A percentile compares a stretch with the other conserved stretches of the same genome.
These are phyloP conservation scores for Talaromyces amestolkiae DNA, from an alignment of 2,329 filamentous ascomycete genomes.

Conservation along the genomic window DNA sequence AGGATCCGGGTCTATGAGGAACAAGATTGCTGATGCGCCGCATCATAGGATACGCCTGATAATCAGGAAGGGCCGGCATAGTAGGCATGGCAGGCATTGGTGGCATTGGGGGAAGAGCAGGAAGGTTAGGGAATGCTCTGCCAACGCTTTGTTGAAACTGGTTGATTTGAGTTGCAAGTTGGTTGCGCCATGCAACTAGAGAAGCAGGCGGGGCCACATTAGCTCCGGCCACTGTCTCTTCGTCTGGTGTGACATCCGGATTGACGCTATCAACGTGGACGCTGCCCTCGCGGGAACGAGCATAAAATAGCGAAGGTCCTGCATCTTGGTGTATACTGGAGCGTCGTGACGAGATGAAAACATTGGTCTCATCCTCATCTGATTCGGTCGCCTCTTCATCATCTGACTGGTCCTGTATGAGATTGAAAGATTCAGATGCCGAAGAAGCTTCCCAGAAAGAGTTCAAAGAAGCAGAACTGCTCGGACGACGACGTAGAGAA, in stretches of 20 bases:
- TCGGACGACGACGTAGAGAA: constrained; percentile 54
- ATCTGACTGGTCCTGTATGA: constrained; percentile 42
- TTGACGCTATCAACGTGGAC: constrained; percentile 22
- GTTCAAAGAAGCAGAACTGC: constrained; percentile 64
- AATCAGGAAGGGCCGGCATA: constrained; percentile 58
- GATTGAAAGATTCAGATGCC: constrained; percentile 45
- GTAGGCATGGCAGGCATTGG: constrained; percentile 54
- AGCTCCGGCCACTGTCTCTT: constrained; percentile 28
- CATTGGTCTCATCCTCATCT: constrained; percentile 24
- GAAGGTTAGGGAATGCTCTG: constrained; percentile 63
- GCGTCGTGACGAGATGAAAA: constrained; percentile 33
- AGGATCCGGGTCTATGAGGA: constrained; percentile 60
- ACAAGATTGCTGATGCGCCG: constrained; percentile 71
- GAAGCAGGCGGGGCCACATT: constrained; percentile 57
- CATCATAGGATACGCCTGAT: constrained; percentile 70
- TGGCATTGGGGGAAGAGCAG: constrained; percentile 59
- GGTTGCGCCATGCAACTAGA: constrained; percentile 69
- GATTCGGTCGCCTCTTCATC: constrained; percentile 30
- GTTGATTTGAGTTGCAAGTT: constrained; percentile 70
- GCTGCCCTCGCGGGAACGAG: constrained; percentile 21
- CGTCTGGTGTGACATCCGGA: constrained; percentile 28
- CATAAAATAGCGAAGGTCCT: constrained; percentile 24
- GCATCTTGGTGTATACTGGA: constrained; percentile 38
- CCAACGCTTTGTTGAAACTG: constrained; percentile 72
- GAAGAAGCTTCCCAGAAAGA: constrained; percentile 64